Base-by-base conservation (phyloP, 2,329 filamentous ascomycete species). In the Plenodomus biglobosus region DNA sequence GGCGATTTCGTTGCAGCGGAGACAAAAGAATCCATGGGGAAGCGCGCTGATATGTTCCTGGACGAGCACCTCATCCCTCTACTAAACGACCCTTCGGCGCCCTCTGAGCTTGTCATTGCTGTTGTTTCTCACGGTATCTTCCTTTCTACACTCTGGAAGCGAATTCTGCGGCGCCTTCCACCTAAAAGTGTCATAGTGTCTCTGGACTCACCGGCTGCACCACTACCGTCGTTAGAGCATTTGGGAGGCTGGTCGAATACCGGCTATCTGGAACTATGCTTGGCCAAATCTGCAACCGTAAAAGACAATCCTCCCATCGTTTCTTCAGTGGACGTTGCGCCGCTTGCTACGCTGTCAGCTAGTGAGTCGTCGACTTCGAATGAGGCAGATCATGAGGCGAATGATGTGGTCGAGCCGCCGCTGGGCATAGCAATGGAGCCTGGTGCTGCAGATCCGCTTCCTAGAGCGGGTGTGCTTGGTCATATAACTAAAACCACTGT, bases 71-170 rank as follows among this genome's bases (percentile, higher is more conserved):
- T 96, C 1, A 57, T 81, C 4, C 85, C 85, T 8, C 51, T 87
- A 3, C 49, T 86, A 15, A 55, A 75, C 10, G 56, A 69, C 10
- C 55, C 66, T 0, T 50, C 56, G 2, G 41, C 55, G 6, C 42
- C 48, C 5, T 21, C 50, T 15, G 68, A 76, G 10, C 62, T 69
- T 6, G 73, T 76, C 2, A 74, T 90, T 11, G 85, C 84, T 1
- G 73, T 95, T 13, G 87, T 95, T 3, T 87, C 91, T 1, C 92
- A 96, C 63, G 91, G 92, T 15, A 85, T 95, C 52, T 84, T 95
- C 35, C 79, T 96, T 2, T 83, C 83, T 2, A 79, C 83, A 24
- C 71, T 96, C 0, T 85, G 87, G 79, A 78, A 80, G 46, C 77
- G 79, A 11, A 68, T 95, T 13, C 73, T 86, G 7, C 71, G 75